Evolutionary conservation across 345 rosid species (phyloP).

Genomic region (Eucalyptus marginata): DNA sequence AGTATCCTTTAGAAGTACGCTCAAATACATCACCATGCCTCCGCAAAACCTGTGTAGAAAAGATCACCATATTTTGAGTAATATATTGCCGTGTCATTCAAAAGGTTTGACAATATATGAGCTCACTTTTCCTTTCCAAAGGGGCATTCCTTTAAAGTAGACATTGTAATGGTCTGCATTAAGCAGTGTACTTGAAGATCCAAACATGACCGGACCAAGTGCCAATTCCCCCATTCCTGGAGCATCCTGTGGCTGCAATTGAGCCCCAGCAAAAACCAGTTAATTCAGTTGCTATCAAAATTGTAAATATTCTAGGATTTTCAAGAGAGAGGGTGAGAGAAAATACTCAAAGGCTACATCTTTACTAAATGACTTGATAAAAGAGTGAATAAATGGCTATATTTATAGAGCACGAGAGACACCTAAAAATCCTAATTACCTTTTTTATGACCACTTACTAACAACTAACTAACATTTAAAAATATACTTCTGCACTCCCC

Average conservation of each 20-base stretch:
- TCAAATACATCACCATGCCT: slow-evolving; percentile 97
- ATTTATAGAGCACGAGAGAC: background rate
- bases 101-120: background rate
- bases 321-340: background rate
- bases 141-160: slow-evolving; percentile 81
- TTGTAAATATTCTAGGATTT: background rate
- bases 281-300: background rate
- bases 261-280: background rate
- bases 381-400: background rate
- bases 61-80: background rate
- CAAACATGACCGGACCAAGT: slow-evolving; percentile 69
- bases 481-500: background rate
- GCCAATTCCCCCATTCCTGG: slow-evolving; percentile 87
- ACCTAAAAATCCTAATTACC: background rate
- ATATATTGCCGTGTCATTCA: background rate
- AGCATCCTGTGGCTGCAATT: slow-evolving; percentile 43
- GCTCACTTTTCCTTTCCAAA: slow-evolving; percentile 57
- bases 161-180: slow-evolving; percentile 71
- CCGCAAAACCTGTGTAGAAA: slow-evolving; percentile 43
- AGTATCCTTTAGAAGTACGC: slow-evolving; percentile 64
- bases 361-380: background rate
- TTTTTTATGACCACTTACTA: background rate
- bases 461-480: background rate
- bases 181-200: slow-evolving; percentile 69
- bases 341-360: background rate